Evolutionary conservation across 306 rosid genomes (phyloP).

Genomic region (Gleditsia sinensis): DNA sequence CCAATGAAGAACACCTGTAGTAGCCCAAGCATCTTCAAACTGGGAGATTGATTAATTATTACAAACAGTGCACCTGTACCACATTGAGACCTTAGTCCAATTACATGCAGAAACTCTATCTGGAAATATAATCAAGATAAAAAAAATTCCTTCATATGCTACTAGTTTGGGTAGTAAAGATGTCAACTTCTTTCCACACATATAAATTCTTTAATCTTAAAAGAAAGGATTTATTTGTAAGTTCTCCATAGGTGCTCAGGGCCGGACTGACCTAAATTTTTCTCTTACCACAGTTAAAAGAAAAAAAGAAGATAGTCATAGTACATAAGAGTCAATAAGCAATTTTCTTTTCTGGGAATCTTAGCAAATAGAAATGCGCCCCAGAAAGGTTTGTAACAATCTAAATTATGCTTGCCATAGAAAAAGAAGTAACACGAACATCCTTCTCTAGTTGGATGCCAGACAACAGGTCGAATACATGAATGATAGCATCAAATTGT

Average conservation of each 20-base stretch:
- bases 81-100: slow-evolving; percentile 36
- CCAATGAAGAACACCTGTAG: slow-evolving; percentile 60
- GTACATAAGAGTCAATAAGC: not conserved
- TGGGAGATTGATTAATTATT: slow-evolving; percentile 74
- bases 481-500: not conserved
- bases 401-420: not conserved
- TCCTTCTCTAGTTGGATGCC: not conserved
- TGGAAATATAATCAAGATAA: not conserved
- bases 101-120: slow-evolving; percentile 22
- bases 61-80: slow-evolving; percentile 85
- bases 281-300: too few species aligned
- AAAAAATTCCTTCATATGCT: too few species aligned
- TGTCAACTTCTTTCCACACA: not conserved
- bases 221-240: too few species aligned
- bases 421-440: not conserved
- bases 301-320: too few species aligned
- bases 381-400: not conserved
- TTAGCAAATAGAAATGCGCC: not conserved
- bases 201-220: not conserved
- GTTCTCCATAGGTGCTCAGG: too few species aligned
- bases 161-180: slow-evolving; percentile 7
- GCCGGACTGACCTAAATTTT: too few species aligned
- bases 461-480: not conserved
- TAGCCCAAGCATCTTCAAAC: slow-evolving; percentile 90
- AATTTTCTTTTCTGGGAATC: not conserved